phyloP scores from a whole-genome alignment of 306 rosid genomes.

The Trifolium fragiferum region DNA sequence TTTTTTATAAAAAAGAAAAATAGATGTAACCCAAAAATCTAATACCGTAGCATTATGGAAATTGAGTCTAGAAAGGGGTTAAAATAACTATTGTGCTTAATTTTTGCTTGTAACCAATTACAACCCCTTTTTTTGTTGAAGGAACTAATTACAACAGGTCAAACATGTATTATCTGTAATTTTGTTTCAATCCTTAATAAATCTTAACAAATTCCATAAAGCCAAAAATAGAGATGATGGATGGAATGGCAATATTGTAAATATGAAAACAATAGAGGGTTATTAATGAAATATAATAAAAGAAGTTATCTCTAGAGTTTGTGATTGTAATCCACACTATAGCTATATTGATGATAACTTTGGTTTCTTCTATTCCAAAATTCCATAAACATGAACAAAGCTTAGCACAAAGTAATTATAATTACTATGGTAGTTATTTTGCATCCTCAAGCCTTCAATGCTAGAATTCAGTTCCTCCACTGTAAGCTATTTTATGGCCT shows the following conservation, averaged over 20 bases:
- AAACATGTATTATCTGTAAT: too few relatives aligned
- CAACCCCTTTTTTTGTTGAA: too few relatives aligned
- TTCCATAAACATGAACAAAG: slow-evolving; percentile 29
- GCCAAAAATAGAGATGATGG: not conserved
- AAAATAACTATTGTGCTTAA: too few relatives aligned
- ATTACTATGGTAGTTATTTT: slow-evolving; percentile 43
- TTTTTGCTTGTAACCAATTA: too few relatives aligned
- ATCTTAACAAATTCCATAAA: too few relatives aligned
- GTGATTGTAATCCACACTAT: slow-evolving; percentile 42
- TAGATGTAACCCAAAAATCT: too few relatives aligned
- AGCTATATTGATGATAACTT: slow-evolving; percentile 11
- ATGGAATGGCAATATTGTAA: slow-evolving; percentile 50
- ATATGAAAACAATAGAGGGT: slow-evolving; percentile 45
- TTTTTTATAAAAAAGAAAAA: too few relatives aligned
- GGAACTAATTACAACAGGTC: too few relatives aligned
- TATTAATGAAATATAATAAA: slow-evolving; percentile 1
- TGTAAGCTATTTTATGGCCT: slow-evolving; percentile 51
- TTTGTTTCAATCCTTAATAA: too few relatives aligned
- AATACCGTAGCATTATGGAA: too few relatives aligned
- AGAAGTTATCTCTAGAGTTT: slow-evolving; percentile 32
- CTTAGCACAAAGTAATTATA: slow-evolving; percentile 24
- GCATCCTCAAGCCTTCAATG: slow-evolving; percentile 54
- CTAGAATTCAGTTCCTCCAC: slow-evolving; percentile 44
- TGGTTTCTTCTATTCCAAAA: slow-evolving; percentile 14
- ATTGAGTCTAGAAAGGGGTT: too few relatives aligned